Evolutionary conservation across 345 rosid genomes (phyloP).

Genomic region (Sisymbrium altissimum): DNA sequence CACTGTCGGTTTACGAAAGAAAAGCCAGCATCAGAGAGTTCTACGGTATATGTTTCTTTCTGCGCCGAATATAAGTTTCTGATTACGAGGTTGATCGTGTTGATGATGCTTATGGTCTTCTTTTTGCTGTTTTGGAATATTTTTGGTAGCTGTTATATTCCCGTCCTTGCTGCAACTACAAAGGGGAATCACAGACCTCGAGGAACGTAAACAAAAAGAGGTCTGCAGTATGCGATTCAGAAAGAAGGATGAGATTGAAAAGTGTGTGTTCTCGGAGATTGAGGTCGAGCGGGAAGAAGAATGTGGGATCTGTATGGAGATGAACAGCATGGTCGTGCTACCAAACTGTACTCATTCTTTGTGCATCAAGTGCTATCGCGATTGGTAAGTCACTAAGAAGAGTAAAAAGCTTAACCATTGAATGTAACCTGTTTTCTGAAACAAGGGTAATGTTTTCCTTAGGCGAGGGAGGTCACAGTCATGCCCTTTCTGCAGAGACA

Average conservation of each 20-base stretch:
- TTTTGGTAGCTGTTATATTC: slow-evolving; percentile 58
- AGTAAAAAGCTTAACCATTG: background rate
- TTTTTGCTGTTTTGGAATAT: background rate
- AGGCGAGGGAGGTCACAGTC: slow-evolving; percentile 71
- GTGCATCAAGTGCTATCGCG: slow-evolving; percentile 62
- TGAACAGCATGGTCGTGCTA: slow-evolving; percentile 50
- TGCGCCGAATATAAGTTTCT: background rate
- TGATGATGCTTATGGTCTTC: background rate
- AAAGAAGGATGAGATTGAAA: slow-evolving; percentile 45
- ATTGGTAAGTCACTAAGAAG: slow-evolving; percentile 46
- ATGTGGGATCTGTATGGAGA: slow-evolving; percentile 82
- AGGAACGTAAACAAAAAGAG: slow-evolving; percentile 67
- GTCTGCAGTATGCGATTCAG: slow-evolving; percentile 44
- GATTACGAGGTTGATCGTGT: background rate
- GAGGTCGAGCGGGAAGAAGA: slow-evolving; percentile 70
- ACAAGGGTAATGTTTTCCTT: slow-evolving; percentile 12
- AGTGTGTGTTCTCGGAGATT: slow-evolving; percentile 44
- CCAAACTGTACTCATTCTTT: slow-evolving; percentile 77
- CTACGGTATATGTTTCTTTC: slow-evolving; percentile 46
- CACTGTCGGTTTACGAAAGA: slow-evolving; percentile 82
- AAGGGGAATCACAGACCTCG: slow-evolving; percentile 64
- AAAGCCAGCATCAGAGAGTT: slow-evolving; percentile 80
- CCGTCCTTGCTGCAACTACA: slow-evolving; percentile 76
- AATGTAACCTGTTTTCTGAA: background rate
- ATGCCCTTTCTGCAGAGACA: slow-evolving; percentile 78